Percentiles rank a stretch among this genome's conserved stretches.
Conservation (phyloP, 176 grass and related monocot species). For the Aegilops bicornis region DNA sequence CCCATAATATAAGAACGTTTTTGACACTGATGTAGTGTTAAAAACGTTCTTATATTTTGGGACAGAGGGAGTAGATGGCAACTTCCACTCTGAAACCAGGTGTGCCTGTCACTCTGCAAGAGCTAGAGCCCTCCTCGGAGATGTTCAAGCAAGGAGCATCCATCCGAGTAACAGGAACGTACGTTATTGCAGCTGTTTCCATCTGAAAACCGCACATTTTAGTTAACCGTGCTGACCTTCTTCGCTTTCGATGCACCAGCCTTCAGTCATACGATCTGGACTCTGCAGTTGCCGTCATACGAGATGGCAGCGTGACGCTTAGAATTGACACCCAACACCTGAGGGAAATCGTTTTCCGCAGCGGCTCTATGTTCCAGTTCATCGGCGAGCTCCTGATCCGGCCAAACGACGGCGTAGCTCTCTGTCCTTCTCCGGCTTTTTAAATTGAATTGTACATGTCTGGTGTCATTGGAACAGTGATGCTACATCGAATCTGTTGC, state of each 20-base stretch:
- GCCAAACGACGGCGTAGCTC: slow-evolving; percentile 31
- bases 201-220: background rate
- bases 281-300: slow-evolving; percentile 51
- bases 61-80: slow-evolving; percentile 67
- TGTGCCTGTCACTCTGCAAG: slow-evolving; percentile 58
- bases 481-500: background rate
- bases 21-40: too few species aligned
- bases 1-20: too few species aligned
- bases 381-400: slow-evolving; percentile 71
- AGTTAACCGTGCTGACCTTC: background rate
- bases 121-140: slow-evolving; percentile 61
- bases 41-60: too few species aligned
- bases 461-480: background rate
- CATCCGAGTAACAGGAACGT: slow-evolving; percentile 78
- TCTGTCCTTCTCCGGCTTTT: background rate
- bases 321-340: slow-evolving; percentile 62
- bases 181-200: too few species aligned
- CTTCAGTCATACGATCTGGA: slow-evolving; percentile 64
- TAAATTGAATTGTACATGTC: background rate
- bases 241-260: slow-evolving; percentile 29
- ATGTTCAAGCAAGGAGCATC: slow-evolving; percentile 70
- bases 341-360: slow-evolving; percentile 46
- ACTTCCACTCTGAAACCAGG: slow-evolving; percentile 58
- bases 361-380: slow-evolving; percentile 64
- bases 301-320: slow-evolving; percentile 41